Percentiles rank a stretch among this genome's conserved stretches.
Conservation (phyloP, 1,284 basidiomycete species). For the Naganishia liquefaciens region DNA sequence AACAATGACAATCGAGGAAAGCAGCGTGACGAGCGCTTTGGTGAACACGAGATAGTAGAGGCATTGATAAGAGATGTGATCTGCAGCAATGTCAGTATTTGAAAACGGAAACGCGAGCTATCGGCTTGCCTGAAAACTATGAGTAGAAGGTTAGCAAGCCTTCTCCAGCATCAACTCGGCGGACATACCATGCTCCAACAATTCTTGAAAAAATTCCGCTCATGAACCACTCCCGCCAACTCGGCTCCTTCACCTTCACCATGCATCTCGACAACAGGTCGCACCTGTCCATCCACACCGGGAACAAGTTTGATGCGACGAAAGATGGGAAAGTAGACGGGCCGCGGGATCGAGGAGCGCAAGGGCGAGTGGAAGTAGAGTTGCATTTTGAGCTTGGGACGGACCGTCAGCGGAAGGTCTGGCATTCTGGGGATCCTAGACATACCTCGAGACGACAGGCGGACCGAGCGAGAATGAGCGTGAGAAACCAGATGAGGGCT, state of each 20-base stretch:
- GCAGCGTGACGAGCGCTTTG: constrained; percentile 50
- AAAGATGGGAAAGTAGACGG: constrained; percentile 49
- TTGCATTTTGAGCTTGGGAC: constrained; percentile 45
- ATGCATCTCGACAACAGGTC: constrained; percentile 31
- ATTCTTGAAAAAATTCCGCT: constrained; percentile 48
- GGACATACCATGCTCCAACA: constrained; percentile 50
- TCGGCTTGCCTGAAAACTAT: constrained; percentile 20
- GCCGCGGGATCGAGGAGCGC: constrained; percentile 33
- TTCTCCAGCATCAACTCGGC: background rate
- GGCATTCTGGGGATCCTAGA: background rate
- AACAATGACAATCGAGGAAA: constrained; percentile 46
- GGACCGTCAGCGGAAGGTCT: background rate
- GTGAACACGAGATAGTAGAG: constrained; percentile 52
- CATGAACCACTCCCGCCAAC: constrained; percentile 40
- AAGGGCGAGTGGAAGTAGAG: constrained; percentile 44
- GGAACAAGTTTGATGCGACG: constrained; percentile 38
- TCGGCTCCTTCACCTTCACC: constrained; percentile 8
- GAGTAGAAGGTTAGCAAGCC: background rate
- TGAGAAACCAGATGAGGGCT: constrained; percentile 51
- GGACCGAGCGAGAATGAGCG: constrained; percentile 49
- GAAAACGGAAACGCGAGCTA: background rate
- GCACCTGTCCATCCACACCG: constrained; percentile 24
- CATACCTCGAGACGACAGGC: constrained; percentile 47
- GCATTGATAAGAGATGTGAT: constrained; percentile 52
- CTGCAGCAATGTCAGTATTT: constrained; percentile 23